Evolutionary conservation across 352 stramenopile species (phyloP).

Genomic region (Bremia lactucae): DNA sequence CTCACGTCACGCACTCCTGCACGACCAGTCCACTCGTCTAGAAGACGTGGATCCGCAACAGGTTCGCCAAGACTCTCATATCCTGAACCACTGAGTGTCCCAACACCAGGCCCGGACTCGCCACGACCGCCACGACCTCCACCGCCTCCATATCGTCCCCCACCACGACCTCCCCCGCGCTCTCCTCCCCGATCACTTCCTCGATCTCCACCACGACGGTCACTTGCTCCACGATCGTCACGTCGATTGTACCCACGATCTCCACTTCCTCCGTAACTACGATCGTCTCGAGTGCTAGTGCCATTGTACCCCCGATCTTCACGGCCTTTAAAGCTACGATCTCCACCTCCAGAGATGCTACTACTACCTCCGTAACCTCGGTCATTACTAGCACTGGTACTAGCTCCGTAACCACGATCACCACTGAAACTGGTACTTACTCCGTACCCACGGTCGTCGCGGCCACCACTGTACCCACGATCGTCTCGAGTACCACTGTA

Average conservation of each 20-base stretch:
- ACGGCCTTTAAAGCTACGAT: constrained; percentile 8
- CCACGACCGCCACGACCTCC: constrained; percentile 19
- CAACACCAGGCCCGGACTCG: constrained; percentile 30
- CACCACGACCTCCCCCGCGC: constrained; percentile 17
- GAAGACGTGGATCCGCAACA: constrained; percentile 37
- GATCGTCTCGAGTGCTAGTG: background rate
- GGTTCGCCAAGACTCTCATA: constrained; percentile 43
- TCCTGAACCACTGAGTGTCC: constrained; percentile 28
- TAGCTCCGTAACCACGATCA: constrained; percentile 4
- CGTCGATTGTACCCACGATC: constrained; percentile 8
- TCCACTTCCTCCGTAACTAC: background rate
- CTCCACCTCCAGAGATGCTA: background rate
- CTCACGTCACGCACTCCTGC: constrained; percentile 22
- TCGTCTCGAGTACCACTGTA: too few relatives aligned
- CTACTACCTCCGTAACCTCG: constrained; percentile 1
- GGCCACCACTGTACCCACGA: constrained; percentile 9
- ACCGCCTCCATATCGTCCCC: constrained; percentile 22
- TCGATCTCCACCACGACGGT: constrained; percentile 2
- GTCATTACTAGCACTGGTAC: background rate
- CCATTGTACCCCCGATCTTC: constrained; percentile 4
- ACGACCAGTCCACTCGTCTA: constrained; percentile 39
- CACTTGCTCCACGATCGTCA: constrained; percentile 10
- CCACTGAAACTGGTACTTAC: constrained; percentile 3
- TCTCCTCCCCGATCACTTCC: constrained; percentile 18
- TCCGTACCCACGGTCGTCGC: constrained; percentile 9